Evolutionary conservation across 305 asterid species (phyloP).

Genomic region (Fraxinus angustifolia): DNA sequence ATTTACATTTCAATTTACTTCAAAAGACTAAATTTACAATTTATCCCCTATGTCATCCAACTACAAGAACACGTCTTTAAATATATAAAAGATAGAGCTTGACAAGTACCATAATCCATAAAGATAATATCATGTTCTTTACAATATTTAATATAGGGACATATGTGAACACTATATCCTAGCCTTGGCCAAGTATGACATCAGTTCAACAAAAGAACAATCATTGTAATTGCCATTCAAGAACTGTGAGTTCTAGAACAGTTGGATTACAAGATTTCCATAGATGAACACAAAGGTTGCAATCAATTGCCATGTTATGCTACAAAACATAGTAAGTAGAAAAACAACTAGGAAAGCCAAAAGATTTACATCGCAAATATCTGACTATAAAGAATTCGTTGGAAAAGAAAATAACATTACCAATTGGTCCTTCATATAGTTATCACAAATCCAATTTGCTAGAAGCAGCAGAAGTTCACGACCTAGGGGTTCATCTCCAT

Average conservation of each 20-base stretch:
- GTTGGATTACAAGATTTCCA: background rate
- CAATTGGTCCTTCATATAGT: slow-evolving; percentile 80
- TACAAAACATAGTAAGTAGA: background rate
- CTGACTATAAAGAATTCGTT: background rate
- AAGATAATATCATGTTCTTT: background rate
- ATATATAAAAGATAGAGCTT: slow-evolving; percentile 1
- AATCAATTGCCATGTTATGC: background rate
- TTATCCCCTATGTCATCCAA: background rate
- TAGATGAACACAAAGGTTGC: background rate
- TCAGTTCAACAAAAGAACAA: background rate
- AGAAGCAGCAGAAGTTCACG: slow-evolving; percentile 86
- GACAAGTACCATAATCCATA: slow-evolving; percentile 1
- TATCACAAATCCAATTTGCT: slow-evolving; percentile 87
- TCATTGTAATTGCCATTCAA: background rate
- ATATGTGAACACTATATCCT: background rate
- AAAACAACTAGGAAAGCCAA: background rate
- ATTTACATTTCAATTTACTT: background rate
- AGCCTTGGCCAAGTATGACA: background rate
- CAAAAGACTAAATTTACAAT: background rate
- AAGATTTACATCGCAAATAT: background rate
- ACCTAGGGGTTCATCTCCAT: slow-evolving; percentile 98
- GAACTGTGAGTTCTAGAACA: slow-evolving; percentile 5
- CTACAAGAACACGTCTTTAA: background rate
- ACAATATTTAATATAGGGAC: background rate
- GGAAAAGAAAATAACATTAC: slow-evolving; percentile 37